Conservation (phyloP, 1,284 basidiomycete species). For the Paramarasmius palmivorus region DNA sequence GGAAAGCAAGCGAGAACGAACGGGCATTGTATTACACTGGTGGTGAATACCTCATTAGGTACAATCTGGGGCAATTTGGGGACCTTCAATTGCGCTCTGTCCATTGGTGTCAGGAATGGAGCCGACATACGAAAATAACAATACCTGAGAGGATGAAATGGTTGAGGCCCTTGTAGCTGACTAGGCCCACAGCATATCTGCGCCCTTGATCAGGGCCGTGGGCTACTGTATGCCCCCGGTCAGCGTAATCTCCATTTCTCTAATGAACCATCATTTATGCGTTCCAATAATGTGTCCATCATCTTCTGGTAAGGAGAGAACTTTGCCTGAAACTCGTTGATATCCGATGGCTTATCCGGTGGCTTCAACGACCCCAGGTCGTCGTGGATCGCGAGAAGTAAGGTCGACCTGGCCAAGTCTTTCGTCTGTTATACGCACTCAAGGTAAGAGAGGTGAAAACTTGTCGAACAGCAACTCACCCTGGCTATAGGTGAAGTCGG, state of each 20-base stretch:
- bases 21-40: too few relatives aligned
- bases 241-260: background rate
- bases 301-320: constrained; percentile 23
- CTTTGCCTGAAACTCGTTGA: constrained; percentile 22
- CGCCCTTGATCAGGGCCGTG: too few relatives aligned
- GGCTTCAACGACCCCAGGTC: constrained; percentile 15
- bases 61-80: too few relatives aligned
- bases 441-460: background rate
- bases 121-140: too few relatives aligned
- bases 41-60: too few relatives aligned
- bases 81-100: too few relatives aligned
- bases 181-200: too few relatives aligned
- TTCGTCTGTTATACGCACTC: background rate
- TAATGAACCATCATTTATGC: background rate
- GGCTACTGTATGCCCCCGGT: background rate
- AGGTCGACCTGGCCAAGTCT: constrained; percentile 3
- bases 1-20: too few relatives aligned
- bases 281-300: constrained; percentile 11
- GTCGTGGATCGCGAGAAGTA: constrained; percentile 6
- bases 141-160: too few relatives aligned
- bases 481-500: too few relatives aligned
- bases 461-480: background rate
- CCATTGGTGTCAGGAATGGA: too few relatives aligned
- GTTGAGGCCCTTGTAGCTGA: too few relatives aligned
- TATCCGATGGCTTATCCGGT: constrained; percentile 13